These are phyloP conservation scores for Rutstroemia sydowiana DNA, from an alignment of 2,329 filamentous ascomycete species.

Conservation along the genomic window DNA sequence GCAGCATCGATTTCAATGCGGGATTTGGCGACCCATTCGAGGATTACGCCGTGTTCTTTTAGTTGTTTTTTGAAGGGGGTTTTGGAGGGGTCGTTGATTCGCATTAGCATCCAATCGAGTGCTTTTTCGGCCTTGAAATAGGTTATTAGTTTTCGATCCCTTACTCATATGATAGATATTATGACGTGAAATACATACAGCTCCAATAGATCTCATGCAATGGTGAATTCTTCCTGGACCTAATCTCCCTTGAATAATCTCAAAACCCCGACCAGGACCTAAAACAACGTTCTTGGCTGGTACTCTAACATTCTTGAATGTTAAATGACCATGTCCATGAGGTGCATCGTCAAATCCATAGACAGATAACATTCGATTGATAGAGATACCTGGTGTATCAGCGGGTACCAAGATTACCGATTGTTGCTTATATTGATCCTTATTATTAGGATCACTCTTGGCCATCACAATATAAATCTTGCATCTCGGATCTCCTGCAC, in stretches of 20 bases:
- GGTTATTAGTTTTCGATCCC: conserved; percentile 19
- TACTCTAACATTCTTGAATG: conserved; percentile 83
- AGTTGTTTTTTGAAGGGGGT: conserved; percentile 86
- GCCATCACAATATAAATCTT: conserved; percentile 95
- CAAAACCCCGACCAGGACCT: conserved; percentile 88
- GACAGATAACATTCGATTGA: conserved; percentile 87
- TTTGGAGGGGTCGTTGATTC: conserved; percentile 87
- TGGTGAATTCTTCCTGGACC: conserved; percentile 96
- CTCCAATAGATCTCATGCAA: conserved; percentile 90
- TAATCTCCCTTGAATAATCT: conserved; percentile 95
- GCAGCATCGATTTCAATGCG: conserved; percentile 92
- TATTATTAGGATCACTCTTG: conserved; percentile 72
- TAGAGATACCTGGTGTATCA: conserved; percentile 74
- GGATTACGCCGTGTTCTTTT: conserved; percentile 83
- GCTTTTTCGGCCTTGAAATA: conserved; percentile 71
- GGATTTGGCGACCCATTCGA: conserved; percentile 89
- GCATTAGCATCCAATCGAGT: conserved; percentile 88
- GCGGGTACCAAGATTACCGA: conserved; percentile 87
- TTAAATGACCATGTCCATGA: conserved; percentile 91
- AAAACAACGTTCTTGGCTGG: conserved; percentile 79
- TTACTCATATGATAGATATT: background rate
- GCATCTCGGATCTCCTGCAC: conserved; percentile 87
- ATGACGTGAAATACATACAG: conserved; percentile 40
- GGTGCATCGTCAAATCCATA: conserved; percentile 98
- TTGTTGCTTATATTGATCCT: conserved; percentile 79